These are phyloP conservation scores for Neospora caninum DNA, from an alignment of 169 alveolate species.

Conservation along the genomic window DNA sequence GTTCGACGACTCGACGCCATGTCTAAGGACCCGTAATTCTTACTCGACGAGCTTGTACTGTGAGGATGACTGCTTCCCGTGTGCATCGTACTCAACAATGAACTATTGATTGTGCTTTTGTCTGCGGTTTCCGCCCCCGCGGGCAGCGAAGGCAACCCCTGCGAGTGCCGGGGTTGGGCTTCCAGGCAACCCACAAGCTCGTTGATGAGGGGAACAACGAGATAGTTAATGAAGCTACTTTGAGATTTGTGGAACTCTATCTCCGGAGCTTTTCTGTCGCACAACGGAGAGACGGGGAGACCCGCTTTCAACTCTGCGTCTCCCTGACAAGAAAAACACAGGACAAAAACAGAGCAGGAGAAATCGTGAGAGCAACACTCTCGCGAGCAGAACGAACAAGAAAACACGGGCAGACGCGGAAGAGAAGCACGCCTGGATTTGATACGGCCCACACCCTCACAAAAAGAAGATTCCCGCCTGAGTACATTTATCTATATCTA, in stretches of 20 bases:
- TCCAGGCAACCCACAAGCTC: conserved; percentile 61
- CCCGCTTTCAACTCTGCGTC: conserved; percentile 22
- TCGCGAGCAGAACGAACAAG: no score
- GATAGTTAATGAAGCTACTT: conserved; percentile 82
- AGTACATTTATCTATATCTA: no score
- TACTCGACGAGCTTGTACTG: not conserved
- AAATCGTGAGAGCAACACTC: not conserved
- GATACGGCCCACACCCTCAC: no score
- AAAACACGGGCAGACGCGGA: no score
- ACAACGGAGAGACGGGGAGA: conserved; percentile 5
- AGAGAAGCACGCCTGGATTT: no score
- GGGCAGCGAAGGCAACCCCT: not conserved
- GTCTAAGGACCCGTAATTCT: not conserved
- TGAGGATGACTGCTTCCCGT: not conserved
- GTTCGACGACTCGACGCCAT: not conserved
- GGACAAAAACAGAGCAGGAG: not conserved
- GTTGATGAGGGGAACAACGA: conserved; percentile 80
- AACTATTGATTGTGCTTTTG: not conserved
- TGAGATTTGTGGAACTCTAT: conserved; percentile 82
- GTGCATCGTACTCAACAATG: not conserved
- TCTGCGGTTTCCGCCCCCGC: not conserved
- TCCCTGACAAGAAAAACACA: not conserved
- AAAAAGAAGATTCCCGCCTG: no score
- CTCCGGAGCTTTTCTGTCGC: conserved; percentile 68
- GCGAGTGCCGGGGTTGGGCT: not conserved